Base-by-base conservation (phyloP, 768 basidiomycete species). In the Ephemerocybe angulata region DNA sequence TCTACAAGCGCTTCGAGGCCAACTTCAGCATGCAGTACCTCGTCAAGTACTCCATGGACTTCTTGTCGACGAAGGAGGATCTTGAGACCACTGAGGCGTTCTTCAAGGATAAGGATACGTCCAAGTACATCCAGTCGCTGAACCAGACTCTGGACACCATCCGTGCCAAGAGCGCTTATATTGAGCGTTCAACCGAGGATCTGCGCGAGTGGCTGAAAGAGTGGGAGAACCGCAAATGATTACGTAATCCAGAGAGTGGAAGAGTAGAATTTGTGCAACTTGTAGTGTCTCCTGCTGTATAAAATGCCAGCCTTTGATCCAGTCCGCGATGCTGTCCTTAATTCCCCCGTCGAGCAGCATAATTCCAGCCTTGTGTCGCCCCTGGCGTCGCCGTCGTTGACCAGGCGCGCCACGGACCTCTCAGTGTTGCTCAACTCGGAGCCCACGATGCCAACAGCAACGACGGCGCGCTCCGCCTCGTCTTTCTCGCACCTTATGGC, bases 311-410 rank as follows among this genome's bases (percentile, higher is more conserved):
- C 81, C 55, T 90, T 90, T 78, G 90, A 91, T 79, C 88, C 90
- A 63, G 88, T 92, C 58, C 82, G 90, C 68, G 90, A 91, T 79
- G 90, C 90, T 58, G 87, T 90, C 64, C 81, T 88, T 63, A 88
- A 88, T 71, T 88, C 87, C 40, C 88, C 88, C 28, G 69, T 83
- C 62, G 76, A 78, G 37, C 76, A 76, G 60, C 71, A 62, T 54
- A 74, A 58, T 17, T 62, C 64, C 24, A 59, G 58, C 52, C 59
- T 67, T 52, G 58, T 60, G 55, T 70, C 80, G 50, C 53, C 77
- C 49, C 54, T 71, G 62, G 51, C 71, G 53, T 80, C 78, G 57
- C 83, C 84, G 10, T 74, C 76, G 15, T 64, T 81, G 22, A 63
- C 73, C 29, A 79, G 86, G 54, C 78, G 88, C 24, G 38, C 38